Percentiles rank a stretch among this genome's conserved stretches.
These are phyloP conservation scores for Letharia lupina DNA, from an alignment of 495 filamentous ascomycete genomes.

Conservation along the genomic window DNA sequence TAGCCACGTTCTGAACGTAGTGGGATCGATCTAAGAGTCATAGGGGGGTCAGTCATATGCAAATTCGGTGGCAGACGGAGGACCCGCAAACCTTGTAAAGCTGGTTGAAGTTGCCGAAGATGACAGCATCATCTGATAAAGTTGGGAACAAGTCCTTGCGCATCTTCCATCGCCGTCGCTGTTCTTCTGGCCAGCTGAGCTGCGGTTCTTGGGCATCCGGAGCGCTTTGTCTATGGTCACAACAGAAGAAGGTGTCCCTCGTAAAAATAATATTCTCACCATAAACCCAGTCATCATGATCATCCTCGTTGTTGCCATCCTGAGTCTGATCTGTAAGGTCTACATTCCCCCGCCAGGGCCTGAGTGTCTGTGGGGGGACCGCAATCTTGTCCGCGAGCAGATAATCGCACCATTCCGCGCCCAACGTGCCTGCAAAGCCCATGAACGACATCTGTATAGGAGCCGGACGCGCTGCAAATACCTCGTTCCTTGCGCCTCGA, in stretches of 20 bases:
- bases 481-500: constrained; percentile 90
- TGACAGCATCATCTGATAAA: constrained; percentile 75
- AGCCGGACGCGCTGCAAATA: constrained; percentile 90
- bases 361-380: constrained; percentile 72
- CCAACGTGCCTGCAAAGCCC: constrained; percentile 94
- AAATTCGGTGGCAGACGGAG: constrained; percentile 5
- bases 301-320: constrained; percentile 59
- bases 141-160: constrained; percentile 87
- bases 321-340: constrained; percentile 60
- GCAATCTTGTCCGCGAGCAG: constrained; percentile 84
- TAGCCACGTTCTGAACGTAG: constrained; percentile 93
- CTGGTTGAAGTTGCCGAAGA: constrained; percentile 98
- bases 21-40: constrained; percentile 76
- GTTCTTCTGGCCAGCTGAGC: constrained; percentile 79
- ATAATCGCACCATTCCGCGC: constrained; percentile 98
- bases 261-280: constrained; percentile 95
- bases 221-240: constrained; percentile 90
- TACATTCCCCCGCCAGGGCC: constrained; percentile 66
- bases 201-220: constrained; percentile 57
- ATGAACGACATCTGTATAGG: constrained; percentile 99
- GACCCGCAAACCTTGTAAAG: constrained; percentile 76
- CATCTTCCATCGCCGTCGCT: constrained; percentile 80
- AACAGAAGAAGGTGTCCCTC: constrained; percentile 97
- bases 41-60: constrained; percentile 17
- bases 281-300: constrained; percentile 76